phyloP scores from a whole-genome alignment of 257 asterid genomes.

The Dorcoceras hygrometricum region DNA sequence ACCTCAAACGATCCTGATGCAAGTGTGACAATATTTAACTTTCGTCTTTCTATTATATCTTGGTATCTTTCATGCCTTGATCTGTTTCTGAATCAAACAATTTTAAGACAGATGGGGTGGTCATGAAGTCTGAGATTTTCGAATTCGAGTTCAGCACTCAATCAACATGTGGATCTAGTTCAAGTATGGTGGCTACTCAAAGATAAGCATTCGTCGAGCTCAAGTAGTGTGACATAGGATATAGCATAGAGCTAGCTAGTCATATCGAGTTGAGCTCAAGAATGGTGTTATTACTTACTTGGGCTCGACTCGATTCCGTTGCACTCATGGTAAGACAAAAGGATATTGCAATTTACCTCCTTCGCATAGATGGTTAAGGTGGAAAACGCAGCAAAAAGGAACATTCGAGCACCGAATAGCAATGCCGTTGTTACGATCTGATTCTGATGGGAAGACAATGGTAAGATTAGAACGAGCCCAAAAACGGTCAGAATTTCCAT shows the following conservation, averaged over 20 bases:
- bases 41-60: too few species aligned
- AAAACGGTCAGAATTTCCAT: slow-evolving; percentile 30
- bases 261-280: background rate
- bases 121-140: too few species aligned
- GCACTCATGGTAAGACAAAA: background rate
- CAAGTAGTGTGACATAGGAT: background rate
- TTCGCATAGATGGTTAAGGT: slow-evolving; percentile 24
- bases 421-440: slow-evolving; percentile 29
- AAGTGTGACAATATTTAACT: background rate
- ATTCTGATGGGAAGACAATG: slow-evolving; percentile 29
- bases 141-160: too few species aligned
- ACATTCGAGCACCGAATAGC: slow-evolving; percentile 35
- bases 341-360: slow-evolving; percentile 23
- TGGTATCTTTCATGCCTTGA: too few species aligned
- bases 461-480: slow-evolving; percentile 28
- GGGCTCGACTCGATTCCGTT: background rate
- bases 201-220: background rate
- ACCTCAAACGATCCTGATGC: background rate
- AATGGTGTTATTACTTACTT: background rate
- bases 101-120: too few species aligned
- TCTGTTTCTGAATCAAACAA: too few species aligned
- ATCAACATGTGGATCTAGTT: background rate
- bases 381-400: slow-evolving; percentile 28
- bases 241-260: background rate
- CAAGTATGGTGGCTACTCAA: background rate